Conservation (phyloP, 257 asterid genomes). For the Penstemon davidsonii region DNA sequence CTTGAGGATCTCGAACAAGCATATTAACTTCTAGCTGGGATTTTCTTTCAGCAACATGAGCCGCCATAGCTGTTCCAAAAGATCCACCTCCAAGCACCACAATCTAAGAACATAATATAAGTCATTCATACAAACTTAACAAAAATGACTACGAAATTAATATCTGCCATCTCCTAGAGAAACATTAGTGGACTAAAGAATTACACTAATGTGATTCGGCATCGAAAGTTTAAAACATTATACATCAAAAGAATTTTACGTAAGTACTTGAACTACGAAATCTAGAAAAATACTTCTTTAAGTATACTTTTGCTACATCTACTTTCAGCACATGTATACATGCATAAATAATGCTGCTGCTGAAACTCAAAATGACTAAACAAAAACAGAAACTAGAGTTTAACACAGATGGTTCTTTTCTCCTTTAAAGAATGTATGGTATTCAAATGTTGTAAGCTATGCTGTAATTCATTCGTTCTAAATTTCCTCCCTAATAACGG, state of each 20-base stretch:
- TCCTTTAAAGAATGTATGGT: not conserved
- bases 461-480: not conserved
- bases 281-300: not conserved
- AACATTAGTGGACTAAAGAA: not conserved
- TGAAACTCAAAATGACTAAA: not conserved
- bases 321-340: not conserved
- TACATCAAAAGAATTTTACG: not conserved
- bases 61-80: conserved; percentile 94
- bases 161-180: not conserved
- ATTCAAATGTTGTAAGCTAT: not conserved
- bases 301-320: not conserved
- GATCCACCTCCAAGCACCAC: conserved; percentile 98
- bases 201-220: not conserved
- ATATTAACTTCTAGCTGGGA: conserved; percentile 64
- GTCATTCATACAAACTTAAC: not conserved
- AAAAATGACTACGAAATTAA: not conserved
- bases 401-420: not conserved
- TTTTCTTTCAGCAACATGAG: conserved; percentile 81
- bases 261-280: not conserved
- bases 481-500: not conserved
- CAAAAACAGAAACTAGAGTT: not conserved
- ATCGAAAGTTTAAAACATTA: not conserved
- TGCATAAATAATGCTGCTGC: not conserved
- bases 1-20: conserved; percentile 75
- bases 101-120: conserved; percentile 46